phyloP scores from a whole-genome alignment of 2,329 filamentous ascomycete species.

The Ceratocystis diversiconidia region DNA sequence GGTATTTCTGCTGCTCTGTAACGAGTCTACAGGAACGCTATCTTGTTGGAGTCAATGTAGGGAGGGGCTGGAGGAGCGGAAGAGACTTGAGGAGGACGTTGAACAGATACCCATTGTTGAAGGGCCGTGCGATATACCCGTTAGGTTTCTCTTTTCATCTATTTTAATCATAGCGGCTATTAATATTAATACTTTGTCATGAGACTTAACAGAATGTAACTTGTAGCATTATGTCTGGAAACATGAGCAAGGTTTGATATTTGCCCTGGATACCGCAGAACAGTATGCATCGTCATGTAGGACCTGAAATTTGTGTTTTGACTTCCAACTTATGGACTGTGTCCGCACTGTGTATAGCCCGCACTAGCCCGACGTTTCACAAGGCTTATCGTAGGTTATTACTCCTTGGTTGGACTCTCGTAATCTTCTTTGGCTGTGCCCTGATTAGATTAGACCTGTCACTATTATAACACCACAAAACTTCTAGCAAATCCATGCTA shows the following conservation, averaged over 20 bases:
- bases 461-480: background rate
- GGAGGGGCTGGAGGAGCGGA: background rate
- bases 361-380: too few relatives aligned
- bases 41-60: background rate
- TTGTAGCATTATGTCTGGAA: too few relatives aligned
- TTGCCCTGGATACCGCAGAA: too few relatives aligned
- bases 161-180: background rate
- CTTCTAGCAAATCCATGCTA: background rate
- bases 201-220: too few relatives aligned
- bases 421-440: background rate
- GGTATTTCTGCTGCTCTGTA: conserved; percentile 16
- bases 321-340: too few relatives aligned
- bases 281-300: too few relatives aligned
- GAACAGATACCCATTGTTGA: background rate
- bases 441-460: background rate
- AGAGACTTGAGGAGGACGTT: background rate
- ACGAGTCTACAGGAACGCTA: background rate
- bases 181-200: background rate
- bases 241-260: too few relatives aligned
- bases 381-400: too few relatives aligned
- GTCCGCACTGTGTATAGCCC: too few relatives aligned
- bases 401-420: too few relatives aligned
- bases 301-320: too few relatives aligned
- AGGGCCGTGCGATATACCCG: background rate
- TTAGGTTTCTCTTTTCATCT: background rate